Percentiles rank a stretch among this genome's conserved stretches.
Conservation (phyloP, 305 asterid species). For the Fraxinus dipetala region DNA sequence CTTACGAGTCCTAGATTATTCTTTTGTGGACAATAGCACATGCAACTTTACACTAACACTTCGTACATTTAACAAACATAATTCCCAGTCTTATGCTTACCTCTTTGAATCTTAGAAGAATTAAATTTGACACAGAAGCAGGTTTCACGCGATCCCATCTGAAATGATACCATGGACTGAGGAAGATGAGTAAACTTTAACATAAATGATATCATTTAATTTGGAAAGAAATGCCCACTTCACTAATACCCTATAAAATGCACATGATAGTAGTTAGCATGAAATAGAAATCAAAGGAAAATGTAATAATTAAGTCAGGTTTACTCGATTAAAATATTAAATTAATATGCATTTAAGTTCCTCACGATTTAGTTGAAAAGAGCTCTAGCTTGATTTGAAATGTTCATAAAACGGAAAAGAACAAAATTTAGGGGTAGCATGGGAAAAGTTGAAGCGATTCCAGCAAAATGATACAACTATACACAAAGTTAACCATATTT, state of each 20-base stretch:
- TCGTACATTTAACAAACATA: background rate
- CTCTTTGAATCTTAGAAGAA: slow-evolving; percentile 85
- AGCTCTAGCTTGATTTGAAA: background rate
- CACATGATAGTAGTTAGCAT: background rate
- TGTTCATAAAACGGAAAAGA: background rate
- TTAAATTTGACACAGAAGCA: slow-evolving; percentile 73
- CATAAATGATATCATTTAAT: background rate
- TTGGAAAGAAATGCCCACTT: background rate
- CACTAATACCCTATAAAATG: background rate
- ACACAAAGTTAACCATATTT: background rate
- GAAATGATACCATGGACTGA: slow-evolving; percentile 29
- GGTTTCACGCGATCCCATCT: slow-evolving; percentile 86
- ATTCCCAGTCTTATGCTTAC: slow-evolving; percentile 34
- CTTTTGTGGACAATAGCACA: background rate
- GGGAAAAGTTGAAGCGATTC: background rate
- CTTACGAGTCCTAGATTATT: background rate
- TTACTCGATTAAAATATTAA: background rate
- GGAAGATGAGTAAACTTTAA: slow-evolving; percentile 6
- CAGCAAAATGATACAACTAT: background rate
- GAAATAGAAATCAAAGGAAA: background rate
- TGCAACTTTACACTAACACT: background rate
- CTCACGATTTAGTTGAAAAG: background rate
- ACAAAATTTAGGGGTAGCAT: background rate
- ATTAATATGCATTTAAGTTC: background rate
- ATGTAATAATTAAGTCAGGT: background rate